These are phyloP conservation scores for Chaetomiaceae sp. DNA, from an alignment of 2,329 filamentous ascomycete genomes.

Conservation along the genomic window DNA sequence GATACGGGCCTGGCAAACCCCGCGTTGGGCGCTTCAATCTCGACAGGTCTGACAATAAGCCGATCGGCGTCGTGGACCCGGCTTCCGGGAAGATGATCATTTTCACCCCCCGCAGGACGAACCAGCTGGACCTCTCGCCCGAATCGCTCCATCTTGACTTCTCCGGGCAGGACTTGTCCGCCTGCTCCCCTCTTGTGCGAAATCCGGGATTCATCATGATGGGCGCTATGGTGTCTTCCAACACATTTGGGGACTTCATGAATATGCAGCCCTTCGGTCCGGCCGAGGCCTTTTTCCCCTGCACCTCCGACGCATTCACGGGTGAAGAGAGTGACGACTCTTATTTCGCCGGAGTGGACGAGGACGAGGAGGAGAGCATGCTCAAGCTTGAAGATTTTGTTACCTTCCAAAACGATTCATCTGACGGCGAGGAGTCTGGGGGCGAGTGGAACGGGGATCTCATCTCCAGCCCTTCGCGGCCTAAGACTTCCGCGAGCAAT, in stretches of 20 bases:
- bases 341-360: slow-evolving; percentile 27
- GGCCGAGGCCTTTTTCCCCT: slow-evolving; percentile 69
- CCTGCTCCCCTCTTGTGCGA: slow-evolving; percentile 53
- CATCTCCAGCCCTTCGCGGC: slow-evolving; percentile 46
- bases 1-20: slow-evolving; percentile 41
- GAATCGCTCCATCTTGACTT: slow-evolving; percentile 49
- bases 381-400: slow-evolving; percentile 69
- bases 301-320: slow-evolving; percentile 53
- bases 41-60: slow-evolving; percentile 48
- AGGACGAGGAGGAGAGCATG: slow-evolving; percentile 58
- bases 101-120: slow-evolving; percentile 48
- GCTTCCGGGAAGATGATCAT: slow-evolving; percentile 57
- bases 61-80: slow-evolving; percentile 53
- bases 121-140: slow-evolving; percentile 47
- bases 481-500: slow-evolving; percentile 27
- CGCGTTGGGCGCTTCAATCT: slow-evolving; percentile 50
- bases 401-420: slow-evolving; percentile 56
- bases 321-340: slow-evolving; percentile 47
- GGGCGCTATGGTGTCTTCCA: slow-evolving; percentile 59
- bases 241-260: slow-evolving; percentile 51
- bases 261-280: slow-evolving; percentile 64
- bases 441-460: slow-evolving; percentile 39
- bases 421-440: slow-evolving; percentile 51
- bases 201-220: slow-evolving; percentile 73
- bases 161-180: slow-evolving; percentile 31